These are phyloP conservation scores for Colletotrichum chrysophilum DNA, from an alignment of 2,329 filamentous ascomycete genomes.

Conservation along the genomic window DNA sequence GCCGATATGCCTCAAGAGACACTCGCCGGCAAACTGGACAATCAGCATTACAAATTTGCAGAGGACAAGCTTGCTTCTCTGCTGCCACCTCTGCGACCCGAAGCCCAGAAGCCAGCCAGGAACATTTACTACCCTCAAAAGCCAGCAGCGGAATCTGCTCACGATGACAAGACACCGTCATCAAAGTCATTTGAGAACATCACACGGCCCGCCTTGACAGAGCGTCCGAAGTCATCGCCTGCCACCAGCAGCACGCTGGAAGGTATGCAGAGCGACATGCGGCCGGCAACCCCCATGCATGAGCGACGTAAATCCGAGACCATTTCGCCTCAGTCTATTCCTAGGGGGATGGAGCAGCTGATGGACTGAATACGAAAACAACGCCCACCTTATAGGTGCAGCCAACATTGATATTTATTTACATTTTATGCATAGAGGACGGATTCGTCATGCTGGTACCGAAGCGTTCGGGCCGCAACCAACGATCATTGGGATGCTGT, in stretches of 20 bases:
- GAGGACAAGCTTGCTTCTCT: constrained; percentile 23
- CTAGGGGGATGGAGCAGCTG: constrained; percentile 43
- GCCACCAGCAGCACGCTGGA: neutral
- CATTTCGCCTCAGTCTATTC: constrained; percentile 49
- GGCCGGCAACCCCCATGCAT: constrained; percentile 12
- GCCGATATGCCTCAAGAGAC: constrained; percentile 28
- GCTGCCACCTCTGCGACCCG: constrained; percentile 29
- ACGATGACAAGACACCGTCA: neutral
- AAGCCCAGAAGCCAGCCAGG: constrained; percentile 20
- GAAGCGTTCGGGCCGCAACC: constrained; percentile 17
- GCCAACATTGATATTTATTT: neutral
- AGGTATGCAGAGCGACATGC: neutral
- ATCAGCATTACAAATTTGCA: constrained; percentile 24
- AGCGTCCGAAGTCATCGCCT: constrained; percentile 18
- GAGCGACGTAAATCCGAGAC: constrained; percentile 32
- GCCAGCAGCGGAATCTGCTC: neutral
- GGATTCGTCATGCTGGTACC: constrained; percentile 1
- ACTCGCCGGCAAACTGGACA: constrained; percentile 26
- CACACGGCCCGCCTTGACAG: constrained; percentile 2
- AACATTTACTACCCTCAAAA: constrained; percentile 21
- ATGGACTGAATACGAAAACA: constrained; percentile 30
- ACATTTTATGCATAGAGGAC: constrained; percentile 14
- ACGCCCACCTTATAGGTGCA: neutral
- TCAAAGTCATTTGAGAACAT: neutral
- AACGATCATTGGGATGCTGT: neutral